A percentile compares a stretch with the other conserved stretches of the same genome.
Conservation (phyloP, 1,284 basidiomycete genomes). For the Irpex sp. region DNA sequence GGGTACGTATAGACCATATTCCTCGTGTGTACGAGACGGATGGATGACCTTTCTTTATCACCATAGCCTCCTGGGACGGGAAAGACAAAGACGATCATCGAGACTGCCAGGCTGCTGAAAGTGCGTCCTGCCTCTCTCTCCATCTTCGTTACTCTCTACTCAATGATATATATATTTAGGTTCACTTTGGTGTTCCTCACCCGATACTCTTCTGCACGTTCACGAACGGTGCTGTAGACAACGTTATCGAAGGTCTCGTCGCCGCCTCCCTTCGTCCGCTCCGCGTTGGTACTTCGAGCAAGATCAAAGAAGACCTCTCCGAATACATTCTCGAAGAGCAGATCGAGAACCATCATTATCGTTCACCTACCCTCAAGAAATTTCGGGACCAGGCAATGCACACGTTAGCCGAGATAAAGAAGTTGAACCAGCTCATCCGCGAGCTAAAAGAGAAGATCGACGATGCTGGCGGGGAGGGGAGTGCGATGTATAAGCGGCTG, state of each 20-base stretch:
- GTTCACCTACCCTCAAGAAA: conserved; percentile 41
- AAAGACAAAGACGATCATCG: conserved; percentile 91
- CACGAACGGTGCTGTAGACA: conserved; percentile 95
- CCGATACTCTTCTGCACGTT: conserved; percentile 89
- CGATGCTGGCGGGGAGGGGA: neutral
- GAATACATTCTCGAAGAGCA: conserved; percentile 66
- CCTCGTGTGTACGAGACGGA: neutral
- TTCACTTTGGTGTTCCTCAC: conserved; percentile 78
- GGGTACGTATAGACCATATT: conserved; percentile 47
- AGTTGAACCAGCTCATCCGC: conserved; percentile 20
- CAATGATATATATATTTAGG: conserved; percentile 28
- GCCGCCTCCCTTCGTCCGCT: conserved; percentile 41
- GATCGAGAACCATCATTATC: conserved; percentile 55
- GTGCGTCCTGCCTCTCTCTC: conserved; percentile 29
- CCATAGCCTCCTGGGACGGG: conserved; percentile 90
- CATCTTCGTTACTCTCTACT: too few relatives aligned
- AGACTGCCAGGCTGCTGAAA: conserved; percentile 83
- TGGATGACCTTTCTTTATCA: conserved; percentile 5
- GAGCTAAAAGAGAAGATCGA: neutral
- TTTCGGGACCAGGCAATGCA: conserved; percentile 32
- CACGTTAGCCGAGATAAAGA: conserved; percentile 15
- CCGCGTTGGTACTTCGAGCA: conserved; percentile 69
- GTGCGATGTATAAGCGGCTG: neutral
- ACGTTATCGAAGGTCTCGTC: conserved; percentile 77
- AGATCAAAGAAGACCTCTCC: conserved; percentile 54